Percentiles rank a stretch among this genome's conserved stretches.
These are phyloP conservation scores for Pestalotiopsis sp. DNA, from an alignment of 2,329 filamentous ascomycete genomes.

Conservation along the genomic window DNA sequence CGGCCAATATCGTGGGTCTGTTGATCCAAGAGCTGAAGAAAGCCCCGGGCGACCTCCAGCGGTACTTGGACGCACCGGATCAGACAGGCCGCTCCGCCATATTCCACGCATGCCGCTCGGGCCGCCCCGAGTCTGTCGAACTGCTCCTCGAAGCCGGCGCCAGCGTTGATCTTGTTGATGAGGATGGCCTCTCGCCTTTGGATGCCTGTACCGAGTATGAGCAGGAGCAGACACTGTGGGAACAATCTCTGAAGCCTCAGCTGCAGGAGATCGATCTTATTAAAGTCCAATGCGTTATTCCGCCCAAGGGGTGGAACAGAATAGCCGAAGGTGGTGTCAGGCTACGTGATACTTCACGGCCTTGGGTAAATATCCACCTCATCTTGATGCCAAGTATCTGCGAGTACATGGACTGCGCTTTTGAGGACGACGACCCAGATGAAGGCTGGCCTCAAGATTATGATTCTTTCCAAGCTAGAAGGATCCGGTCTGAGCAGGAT, in stretches of 20 bases:
- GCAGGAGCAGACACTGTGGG: slow-evolving; percentile 11
- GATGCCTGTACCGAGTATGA: slow-evolving; percentile 21
- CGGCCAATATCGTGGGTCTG: slow-evolving; percentile 35
- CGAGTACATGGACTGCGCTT: not conserved
- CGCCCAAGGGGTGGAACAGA: not conserved
- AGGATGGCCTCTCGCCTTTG: slow-evolving; percentile 11
- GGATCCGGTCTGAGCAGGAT: not conserved
- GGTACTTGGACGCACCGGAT: not conserved
- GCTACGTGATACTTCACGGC: not conserved
- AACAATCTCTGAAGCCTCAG: not conserved
- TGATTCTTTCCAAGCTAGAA: not conserved
- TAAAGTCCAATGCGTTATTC: not conserved
- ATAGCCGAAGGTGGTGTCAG: not conserved
- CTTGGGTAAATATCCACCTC: not conserved
- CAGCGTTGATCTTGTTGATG: slow-evolving; percentile 1
- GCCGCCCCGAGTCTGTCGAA: slow-evolving; percentile 25
- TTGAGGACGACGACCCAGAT: not conserved
- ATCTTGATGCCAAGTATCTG: not conserved
- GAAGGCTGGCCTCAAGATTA: not conserved
- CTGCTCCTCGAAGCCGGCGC: slow-evolving; percentile 29
- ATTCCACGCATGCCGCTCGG: slow-evolving; percentile 25
- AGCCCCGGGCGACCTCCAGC: not conserved
- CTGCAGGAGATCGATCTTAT: not conserved
- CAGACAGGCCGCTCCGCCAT: slow-evolving; percentile 18
- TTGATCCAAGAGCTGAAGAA: slow-evolving; percentile 19